Evolutionary conservation across 495 filamentous ascomycete genomes (phyloP), one percentile per base, ranked within the genome.

Genomic region (Patellaria atrata): DNA sequence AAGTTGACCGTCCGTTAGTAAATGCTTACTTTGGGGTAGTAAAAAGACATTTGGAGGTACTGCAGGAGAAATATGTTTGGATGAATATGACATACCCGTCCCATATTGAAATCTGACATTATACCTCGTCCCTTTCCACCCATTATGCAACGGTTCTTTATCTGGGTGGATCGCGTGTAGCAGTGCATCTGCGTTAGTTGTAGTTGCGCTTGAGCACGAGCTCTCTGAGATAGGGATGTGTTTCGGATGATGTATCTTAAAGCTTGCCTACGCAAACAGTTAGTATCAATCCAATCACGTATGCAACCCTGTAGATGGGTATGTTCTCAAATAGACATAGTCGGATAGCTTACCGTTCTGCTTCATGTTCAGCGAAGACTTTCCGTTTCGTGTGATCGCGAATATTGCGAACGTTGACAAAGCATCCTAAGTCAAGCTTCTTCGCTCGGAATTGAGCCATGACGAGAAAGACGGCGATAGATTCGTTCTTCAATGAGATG

Each of bases 321-420:
- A 9, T 2, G 22, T 36, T 17, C 12, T n/a, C 8, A 25, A 9
- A 28, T 8, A 13, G 23, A 16, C 20, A 26, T 19, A 17, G 0
- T 10, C 14, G 11, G 30, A 34, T 33, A 21, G 27, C 58, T 28
- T 63, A 91, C 85, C 85, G 75, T 61, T 92, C 76, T 5, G 82
- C 70, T 59, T 97, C 89, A 46, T 75, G 64, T 45, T 82, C 67
- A 35, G 74, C 83, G 46, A 83, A 93, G 18, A 81, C 83, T 64
- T 89, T 89, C 36, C 87, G 77, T 70, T 94, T 96, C 33, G 83
- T 79, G 62, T 94, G 81, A 52, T 96, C 89, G 42, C 87, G 81
- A 52, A 97, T 78, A 35, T 81, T 61, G 33, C 74, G 73, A 55
- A 73, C 67, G 51, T 96, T 94, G 59, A 82, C 57, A 52, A 78